Conservation (phyloP, 371 early-diverging fungal species). For the Lichtheimia ramosa region DNA sequence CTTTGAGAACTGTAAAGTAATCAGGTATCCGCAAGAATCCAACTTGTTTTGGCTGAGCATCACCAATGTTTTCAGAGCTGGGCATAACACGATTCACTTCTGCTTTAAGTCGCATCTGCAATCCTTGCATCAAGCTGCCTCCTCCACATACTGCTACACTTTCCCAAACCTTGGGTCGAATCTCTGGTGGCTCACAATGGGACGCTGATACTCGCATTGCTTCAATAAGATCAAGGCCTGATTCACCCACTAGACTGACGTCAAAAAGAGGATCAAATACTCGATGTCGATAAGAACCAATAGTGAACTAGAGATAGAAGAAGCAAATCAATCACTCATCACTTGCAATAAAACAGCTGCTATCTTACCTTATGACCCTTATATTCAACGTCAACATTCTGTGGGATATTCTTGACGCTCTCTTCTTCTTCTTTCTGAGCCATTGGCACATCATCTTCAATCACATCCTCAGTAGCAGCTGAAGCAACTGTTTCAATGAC, state of each 20-base stretch:
- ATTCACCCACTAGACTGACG: conserved; percentile 47
- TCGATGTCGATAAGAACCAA: conserved; percentile 63
- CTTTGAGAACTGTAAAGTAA: conserved; percentile 72
- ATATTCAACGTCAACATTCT: conserved; percentile 53
- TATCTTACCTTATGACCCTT: conserved; percentile 55
- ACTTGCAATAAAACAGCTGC: background rate
- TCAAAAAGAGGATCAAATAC: conserved; percentile 68
- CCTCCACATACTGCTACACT: conserved; percentile 77
- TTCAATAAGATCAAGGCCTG: conserved; percentile 55
- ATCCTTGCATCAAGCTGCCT: conserved; percentile 25
- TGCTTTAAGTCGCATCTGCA: conserved; percentile 57
- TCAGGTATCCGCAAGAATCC: conserved; percentile 76
- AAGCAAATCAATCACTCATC: background rate
- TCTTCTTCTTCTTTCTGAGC: conserved; percentile 27
- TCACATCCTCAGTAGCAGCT: conserved; percentile 36
- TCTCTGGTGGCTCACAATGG: conserved; percentile 74
- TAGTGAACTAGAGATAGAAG: conserved; percentile 40
- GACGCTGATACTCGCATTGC: conserved; percentile 65
- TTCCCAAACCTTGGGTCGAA: conserved; percentile 81
- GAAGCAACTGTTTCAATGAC: conserved; percentile 28
- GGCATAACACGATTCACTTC: conserved; percentile 59
- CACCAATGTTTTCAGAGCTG: conserved; percentile 74
- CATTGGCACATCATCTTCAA: conserved; percentile 23
- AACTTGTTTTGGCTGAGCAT: conserved; percentile 72
- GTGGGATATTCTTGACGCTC: conserved; percentile 22